Conservation (phyloP, 345 rosid genomes). For the Barbarea vulgaris region DNA sequence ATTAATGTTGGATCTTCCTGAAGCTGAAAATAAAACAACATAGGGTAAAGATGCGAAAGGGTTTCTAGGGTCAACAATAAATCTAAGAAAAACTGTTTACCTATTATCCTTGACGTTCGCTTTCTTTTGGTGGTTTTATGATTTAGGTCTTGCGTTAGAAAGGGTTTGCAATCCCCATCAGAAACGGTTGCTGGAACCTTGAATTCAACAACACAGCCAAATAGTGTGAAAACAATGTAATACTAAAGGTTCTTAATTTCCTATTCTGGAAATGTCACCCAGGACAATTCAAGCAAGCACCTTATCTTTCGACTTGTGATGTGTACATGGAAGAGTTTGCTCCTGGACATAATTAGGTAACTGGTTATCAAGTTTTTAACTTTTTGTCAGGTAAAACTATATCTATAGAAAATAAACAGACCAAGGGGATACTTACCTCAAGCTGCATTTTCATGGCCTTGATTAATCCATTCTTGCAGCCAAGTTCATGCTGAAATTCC, state of each 20-base stretch:
- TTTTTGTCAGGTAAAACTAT: not conserved
- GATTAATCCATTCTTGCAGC: conserved; percentile 59
- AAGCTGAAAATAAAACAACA: conserved; percentile 43
- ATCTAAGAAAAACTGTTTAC: conserved; percentile 37
- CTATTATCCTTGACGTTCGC: conserved; percentile 40
- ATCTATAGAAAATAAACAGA: not conserved
- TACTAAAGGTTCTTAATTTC: conserved; percentile 3
- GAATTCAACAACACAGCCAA: conserved; percentile 29
- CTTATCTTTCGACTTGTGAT: conserved; percentile 37
- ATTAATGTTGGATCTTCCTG: conserved; percentile 27
- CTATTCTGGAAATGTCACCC: not conserved
- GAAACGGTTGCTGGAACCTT: conserved; percentile 43
- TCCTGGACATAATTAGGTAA: conserved; percentile 39
- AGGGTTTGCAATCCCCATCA: conserved; percentile 33
- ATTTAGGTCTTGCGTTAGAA: conserved; percentile 30
- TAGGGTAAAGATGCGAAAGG: conserved; percentile 3
- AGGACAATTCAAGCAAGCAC: conserved; percentile 30
- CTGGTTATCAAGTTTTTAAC: conserved; percentile 19
- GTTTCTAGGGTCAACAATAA: conserved; percentile 6
- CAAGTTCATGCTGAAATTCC: conserved; percentile 73
- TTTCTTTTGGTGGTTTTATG: conserved; percentile 47
- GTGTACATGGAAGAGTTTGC: conserved; percentile 33
- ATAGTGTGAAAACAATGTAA: conserved; percentile 30
- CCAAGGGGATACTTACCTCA: conserved; percentile 28
- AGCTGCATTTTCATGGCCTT: conserved; percentile 35